Evolutionary conservation across 2,329 filamentous ascomycete genomes (phyloP).

Genomic region (Fusarium sp.): DNA sequence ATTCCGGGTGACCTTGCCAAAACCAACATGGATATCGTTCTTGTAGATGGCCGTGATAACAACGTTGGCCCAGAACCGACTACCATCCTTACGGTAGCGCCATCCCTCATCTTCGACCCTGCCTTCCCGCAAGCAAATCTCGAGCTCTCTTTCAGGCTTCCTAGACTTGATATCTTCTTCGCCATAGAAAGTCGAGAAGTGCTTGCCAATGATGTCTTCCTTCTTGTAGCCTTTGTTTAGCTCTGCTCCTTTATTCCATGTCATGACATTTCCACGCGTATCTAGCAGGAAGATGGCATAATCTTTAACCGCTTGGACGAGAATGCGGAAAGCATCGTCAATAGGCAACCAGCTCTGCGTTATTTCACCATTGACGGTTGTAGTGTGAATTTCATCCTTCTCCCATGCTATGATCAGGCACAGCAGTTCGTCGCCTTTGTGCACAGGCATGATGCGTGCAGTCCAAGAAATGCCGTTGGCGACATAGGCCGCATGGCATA

Average conservation of each 20-base stretch:
- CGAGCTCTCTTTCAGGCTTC: conserved; percentile 11
- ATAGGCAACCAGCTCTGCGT: conserved; percentile 5
- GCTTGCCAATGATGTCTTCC: conserved; percentile 10
- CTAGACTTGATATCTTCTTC: conserved; percentile 8
- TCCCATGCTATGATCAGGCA: conserved; percentile 2
- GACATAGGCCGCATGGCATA: neutral
- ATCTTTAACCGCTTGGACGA: conserved; percentile 11
- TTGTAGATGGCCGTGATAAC: conserved; percentile 13
- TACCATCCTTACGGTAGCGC: conserved; percentile 16
- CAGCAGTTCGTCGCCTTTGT: neutral
- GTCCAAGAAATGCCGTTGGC: conserved; percentile 2
- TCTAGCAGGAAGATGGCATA: conserved; percentile 16
- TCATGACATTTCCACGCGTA: conserved; percentile 7
- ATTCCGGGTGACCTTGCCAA: conserved; percentile 9
- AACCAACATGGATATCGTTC: conserved; percentile 9
- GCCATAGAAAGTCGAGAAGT: conserved; percentile 10
- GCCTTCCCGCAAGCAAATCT: conserved; percentile 9
- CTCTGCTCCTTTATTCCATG: conserved; percentile 10
- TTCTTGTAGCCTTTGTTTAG: conserved; percentile 10
- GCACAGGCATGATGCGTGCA: conserved; percentile 3
- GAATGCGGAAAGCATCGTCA: conserved; percentile 11
- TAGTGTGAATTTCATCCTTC: neutral
- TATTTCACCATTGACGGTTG: neutral
- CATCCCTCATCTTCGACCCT: conserved; percentile 11
- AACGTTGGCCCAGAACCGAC: conserved; percentile 8